Evolutionary conservation across 2,329 filamentous ascomycete genomes (phyloP), one percentile per base, ranked within the genome.

Genomic region (Bipolaris gigantea): DNA sequence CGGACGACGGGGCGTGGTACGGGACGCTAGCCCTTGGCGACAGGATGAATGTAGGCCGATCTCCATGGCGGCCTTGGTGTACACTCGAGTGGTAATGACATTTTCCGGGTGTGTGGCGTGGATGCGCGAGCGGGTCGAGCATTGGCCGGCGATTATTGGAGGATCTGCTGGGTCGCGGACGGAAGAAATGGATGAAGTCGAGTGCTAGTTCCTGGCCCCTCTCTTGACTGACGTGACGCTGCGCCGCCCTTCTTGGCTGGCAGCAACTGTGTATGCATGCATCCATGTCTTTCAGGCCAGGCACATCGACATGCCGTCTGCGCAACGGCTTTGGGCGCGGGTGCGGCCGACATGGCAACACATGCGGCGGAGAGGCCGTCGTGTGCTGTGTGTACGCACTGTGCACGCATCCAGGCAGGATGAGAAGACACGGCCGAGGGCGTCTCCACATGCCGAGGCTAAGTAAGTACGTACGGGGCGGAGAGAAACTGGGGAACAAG

Each of bases 71-170:
- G n/a, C 45, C 30, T 21, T 35, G 23, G 47, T 40, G 10, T 11
- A 30, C 27, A 30, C 13, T 30, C 10, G 10, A 30, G 27, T 30
- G 10, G 52, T 50, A 55, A 55, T 48, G 38, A 53, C 48, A 38
- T 56, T 53, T 45, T 42, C 52, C 52, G 52, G 47, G 30, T 30
- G 40, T 36, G 36, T 53, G 25, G 38, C 18, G 25, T 27, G 19
- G 34, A 45, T 46, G 45, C 48, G 35, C 32, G 34, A 34, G 52
- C n/a, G 41, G 41, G 39, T 41, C 25, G 42, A n/a, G 27, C 32
- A 27, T 42, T 45, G 50, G 52, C 41, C 44, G 42, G 27, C 43
- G 46, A 49, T 50, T 47, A 67, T 67, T 67, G 64, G 64, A 67
- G 64, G 64, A 65, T 45, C 58, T 50, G 44, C 34, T 49, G 52